Base-by-base conservation (phyloP, 768 basidiomycete species). In the Mycena chlorophos region DNA sequence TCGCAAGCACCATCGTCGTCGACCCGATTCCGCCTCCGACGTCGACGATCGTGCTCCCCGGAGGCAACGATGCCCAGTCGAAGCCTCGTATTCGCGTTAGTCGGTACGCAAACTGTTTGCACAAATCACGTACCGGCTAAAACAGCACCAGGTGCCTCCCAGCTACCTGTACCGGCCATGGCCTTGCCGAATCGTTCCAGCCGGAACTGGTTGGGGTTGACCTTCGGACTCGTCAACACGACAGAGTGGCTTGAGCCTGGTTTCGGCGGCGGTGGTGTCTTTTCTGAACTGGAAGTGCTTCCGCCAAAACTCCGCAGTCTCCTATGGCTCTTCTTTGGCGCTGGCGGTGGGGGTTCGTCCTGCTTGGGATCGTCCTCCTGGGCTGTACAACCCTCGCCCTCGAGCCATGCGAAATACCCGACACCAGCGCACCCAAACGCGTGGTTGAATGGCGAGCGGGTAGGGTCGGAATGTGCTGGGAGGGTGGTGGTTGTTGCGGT, bases 391-490 rank as follows among this genome's bases (percentile, higher is more conserved):
- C 60, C 77, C 22, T 78, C 77, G 19, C 81, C 81, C 67, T 91
- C 89, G 5, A 91, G 73, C 89, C 89, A 91, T 19, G 80, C 82
- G 60, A 91, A 91, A 64, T 80, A 89, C 2, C 79, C 78, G 5
- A 73, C 73, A 43, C 73, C 62, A 53, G 69, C 62, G 63, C 65
- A 31, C 71, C 75, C 73, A 63, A 91, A 90, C 12, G 89, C 89
- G 61, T 85, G 74, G 64, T 87, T 88, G 65, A 91, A 91, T 0
- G 89, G 87, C 3, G 87, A 77, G 26, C 76, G 75, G 46, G 80
- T 81, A 13, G 81, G 79, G 43, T 80, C 76, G 22, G 62, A 65
- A 4, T 73, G 77, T 29, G 68, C 68, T 26, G 69, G 68, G 12
- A 70, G 71, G 22, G 61, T 46, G n/a, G 64, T 59, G 2, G 71